Evolutionary conservation across 345 rosid species (phyloP).

Genomic region (Anastatica hierochuntica): DNA sequence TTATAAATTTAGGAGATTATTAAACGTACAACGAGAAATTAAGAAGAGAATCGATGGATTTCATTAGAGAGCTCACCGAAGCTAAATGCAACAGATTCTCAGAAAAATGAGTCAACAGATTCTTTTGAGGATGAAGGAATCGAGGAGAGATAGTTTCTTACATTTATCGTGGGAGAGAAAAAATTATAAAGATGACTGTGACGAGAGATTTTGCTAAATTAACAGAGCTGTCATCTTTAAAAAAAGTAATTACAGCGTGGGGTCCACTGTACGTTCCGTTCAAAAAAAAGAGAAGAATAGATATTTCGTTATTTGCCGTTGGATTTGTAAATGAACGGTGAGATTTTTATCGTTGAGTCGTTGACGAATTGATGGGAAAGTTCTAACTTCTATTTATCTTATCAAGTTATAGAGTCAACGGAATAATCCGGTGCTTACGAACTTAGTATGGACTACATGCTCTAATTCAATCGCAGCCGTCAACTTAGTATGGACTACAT

Average conservation of each 20-base stretch:
- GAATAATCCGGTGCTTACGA: no score
- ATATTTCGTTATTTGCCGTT: conserved; percentile 16
- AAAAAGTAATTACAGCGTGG: conserved; percentile 24
- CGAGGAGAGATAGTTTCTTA: conserved; percentile 1
- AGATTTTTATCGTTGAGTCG: not conserved
- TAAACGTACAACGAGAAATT: not conserved
- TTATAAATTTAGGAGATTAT: not conserved
- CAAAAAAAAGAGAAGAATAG: not conserved
- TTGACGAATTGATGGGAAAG: conserved; percentile 24
- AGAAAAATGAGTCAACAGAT: not conserved
- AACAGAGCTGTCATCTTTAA: conserved; percentile 12
- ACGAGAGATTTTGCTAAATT: conserved; percentile 9
- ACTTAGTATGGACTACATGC: no score
- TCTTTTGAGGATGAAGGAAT: conserved; percentile 2
- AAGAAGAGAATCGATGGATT: not conserved
- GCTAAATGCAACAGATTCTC: conserved; percentile 10
- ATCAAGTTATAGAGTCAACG: no score
- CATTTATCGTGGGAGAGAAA: conserved; percentile 26
- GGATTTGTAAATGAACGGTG: not conserved
- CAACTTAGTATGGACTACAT: no score
- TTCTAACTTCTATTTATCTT: no score
- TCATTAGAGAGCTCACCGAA: conserved; percentile 17
- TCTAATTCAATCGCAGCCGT: no score
- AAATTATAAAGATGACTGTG: conserved; percentile 20
- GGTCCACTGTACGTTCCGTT: conserved; percentile 11